A percentile compares a stretch with the other conserved stretches of the same genome.
phyloP scores from a whole-genome alignment of 352 stramenopile species.

The Phytophthora pini region DNA sequence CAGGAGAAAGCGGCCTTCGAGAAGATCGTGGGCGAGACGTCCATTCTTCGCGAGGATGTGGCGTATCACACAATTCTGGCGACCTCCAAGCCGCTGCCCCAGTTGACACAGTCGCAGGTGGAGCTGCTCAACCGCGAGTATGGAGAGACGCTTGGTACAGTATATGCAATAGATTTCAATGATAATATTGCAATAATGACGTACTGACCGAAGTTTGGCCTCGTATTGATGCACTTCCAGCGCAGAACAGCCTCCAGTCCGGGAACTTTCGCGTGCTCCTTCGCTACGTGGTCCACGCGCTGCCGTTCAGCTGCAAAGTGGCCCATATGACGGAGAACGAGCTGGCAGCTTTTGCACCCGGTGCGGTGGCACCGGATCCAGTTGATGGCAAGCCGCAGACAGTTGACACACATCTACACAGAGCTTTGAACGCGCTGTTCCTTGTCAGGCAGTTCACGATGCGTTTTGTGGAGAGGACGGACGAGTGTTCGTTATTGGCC shows the following conservation, averaged over 20 bases:
- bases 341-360: constrained; percentile 43
- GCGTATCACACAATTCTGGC: constrained; percentile 62
- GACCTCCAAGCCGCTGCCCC: constrained; percentile 45
- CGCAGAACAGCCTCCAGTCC: constrained; percentile 67
- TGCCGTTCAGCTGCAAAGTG: constrained; percentile 64
- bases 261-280: constrained; percentile 84
- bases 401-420: constrained; percentile 51
- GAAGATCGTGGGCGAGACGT: constrained; percentile 67
- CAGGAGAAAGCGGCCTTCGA: constrained; percentile 70
- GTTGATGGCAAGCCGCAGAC: constrained; percentile 45
- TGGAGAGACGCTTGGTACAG: constrained; percentile 53
- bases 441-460: constrained; percentile 78
- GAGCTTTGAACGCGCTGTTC: constrained; percentile 76
- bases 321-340: constrained; percentile 65
- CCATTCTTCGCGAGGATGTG: constrained; percentile 55
- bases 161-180: background rate
- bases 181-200: constrained; percentile 4
- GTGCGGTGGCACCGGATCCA: constrained; percentile 5
- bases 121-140: constrained; percentile 70
- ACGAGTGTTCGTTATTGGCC: constrained; percentile 63
- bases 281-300: constrained; percentile 57
- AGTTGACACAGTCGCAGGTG: constrained; percentile 65
- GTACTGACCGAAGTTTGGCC: constrained; percentile 1
- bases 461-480: constrained; percentile 74
- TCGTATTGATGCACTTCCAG: constrained; percentile 30